Conservation (phyloP, 2,329 filamentous ascomycete genomes). For the Hypoxylon sp. region DNA sequence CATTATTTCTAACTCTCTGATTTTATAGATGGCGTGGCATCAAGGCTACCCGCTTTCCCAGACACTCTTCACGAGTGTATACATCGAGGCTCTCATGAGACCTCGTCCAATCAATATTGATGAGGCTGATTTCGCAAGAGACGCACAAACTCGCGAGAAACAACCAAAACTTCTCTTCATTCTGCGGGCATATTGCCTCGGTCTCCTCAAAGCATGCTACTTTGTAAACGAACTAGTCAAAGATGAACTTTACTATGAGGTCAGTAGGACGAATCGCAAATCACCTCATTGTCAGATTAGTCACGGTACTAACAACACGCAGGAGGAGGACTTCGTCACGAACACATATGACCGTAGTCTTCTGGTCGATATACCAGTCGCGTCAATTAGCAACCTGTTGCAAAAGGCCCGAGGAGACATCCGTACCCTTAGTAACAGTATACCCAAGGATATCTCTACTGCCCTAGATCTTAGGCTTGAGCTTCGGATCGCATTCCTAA, state of each 20-base stretch:
- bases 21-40: constrained; percentile 87
- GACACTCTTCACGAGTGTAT: constrained; percentile 90
- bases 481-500: constrained; percentile 71
- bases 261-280: constrained; percentile 47
- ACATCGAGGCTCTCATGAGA: constrained; percentile 84
- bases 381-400: constrained; percentile 64
- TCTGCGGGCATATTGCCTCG: constrained; percentile 86
- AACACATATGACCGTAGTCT: constrained; percentile 87
- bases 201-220: constrained; percentile 82
- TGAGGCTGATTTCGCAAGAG: constrained; percentile 68
- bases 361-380: constrained; percentile 68
- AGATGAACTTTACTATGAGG: constrained; percentile 90
- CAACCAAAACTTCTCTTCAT: constrained; percentile 65
- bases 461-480: constrained; percentile 73
- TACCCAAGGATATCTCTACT: constrained; percentile 50
- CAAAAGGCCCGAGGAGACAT: constrained; percentile 52
- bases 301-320: constrained; percentile 24
- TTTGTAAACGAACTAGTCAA: constrained; percentile 80
- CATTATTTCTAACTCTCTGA: constrained; percentile 10
- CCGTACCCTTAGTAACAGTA: constrained; percentile 41
- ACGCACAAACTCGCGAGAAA: constrained; percentile 42
- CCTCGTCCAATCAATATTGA: constrained; percentile 70
- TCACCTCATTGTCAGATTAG: neutral
- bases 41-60: constrained; percentile 95
- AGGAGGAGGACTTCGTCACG: constrained; percentile 97